phyloP scores from a whole-genome alignment of 192 early-diverging fungal species.

The Umbelopsis vinacea region DNA sequence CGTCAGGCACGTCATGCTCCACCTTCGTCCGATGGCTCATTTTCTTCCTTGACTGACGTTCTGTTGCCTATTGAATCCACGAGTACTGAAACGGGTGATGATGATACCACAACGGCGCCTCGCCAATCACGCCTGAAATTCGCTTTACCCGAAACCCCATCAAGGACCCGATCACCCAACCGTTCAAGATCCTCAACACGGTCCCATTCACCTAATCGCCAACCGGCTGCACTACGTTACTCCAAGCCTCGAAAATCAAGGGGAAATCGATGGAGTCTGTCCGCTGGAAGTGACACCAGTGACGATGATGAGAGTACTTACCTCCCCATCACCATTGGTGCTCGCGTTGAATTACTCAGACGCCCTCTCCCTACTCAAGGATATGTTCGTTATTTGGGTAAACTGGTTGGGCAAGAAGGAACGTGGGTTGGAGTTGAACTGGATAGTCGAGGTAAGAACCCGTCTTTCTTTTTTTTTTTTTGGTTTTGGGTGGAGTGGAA shows the following conservation, averaged over 20 bases:
- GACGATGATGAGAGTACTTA: constrained; percentile 29
- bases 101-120: constrained; percentile 21
- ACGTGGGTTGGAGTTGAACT: constrained; percentile 42
- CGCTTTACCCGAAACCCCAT: constrained; percentile 34
- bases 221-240: constrained; percentile 11
- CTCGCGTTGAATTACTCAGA: constrained; percentile 33
- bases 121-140: constrained; percentile 36
- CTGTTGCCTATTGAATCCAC: constrained; percentile 25
- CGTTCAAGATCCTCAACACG: not conserved
- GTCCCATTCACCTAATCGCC: constrained; percentile 24
- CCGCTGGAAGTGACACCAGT: constrained; percentile 27
- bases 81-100: not conserved
- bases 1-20: constrained; percentile 18
- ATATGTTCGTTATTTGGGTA: constrained; percentile 35
- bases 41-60: constrained; percentile 29
- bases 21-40: constrained; percentile 16
- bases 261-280: constrained; percentile 19
- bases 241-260: constrained; percentile 22
- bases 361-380: constrained; percentile 40
- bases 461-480: not conserved
- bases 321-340: constrained; percentile 21
- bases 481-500: too few relatives aligned
- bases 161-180: constrained; percentile 25
- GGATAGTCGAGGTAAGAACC: constrained; percentile 40
- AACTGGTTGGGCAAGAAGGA: constrained; percentile 29